A percentile compares a stretch with the other conserved stretches of the same genome.
These are phyloP conservation scores for Phytophthora tubulina DNA, from an alignment of 352 stramenopile species.

Conservation along the genomic window DNA sequence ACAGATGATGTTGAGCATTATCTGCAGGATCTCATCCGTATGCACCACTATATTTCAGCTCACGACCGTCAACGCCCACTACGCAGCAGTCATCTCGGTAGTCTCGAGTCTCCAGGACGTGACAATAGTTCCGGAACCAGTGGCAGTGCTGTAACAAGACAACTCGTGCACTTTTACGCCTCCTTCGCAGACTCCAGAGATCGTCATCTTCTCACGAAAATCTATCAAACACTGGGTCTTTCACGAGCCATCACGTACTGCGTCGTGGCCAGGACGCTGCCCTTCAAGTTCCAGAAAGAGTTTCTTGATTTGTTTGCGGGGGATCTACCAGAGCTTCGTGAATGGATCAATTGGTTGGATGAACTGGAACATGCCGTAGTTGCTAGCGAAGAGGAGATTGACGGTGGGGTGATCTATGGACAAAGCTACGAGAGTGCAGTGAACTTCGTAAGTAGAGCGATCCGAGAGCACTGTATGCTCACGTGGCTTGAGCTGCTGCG, in stretches of 20 bases:
- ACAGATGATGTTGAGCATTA: conserved; percentile 70
- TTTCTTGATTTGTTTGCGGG: conserved; percentile 64
- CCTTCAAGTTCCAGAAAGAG: conserved; percentile 63
- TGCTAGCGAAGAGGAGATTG: conserved; percentile 1
- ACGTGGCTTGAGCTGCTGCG: conserved; percentile 58
- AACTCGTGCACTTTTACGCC: conserved; percentile 56
- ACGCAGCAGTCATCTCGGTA: conserved; percentile 31
- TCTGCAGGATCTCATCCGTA: conserved; percentile 64
- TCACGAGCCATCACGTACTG: conserved; percentile 50
- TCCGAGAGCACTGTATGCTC: conserved; percentile 55
- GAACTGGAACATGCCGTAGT: conserved; percentile 13
- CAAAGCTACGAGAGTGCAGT: conserved; percentile 36
- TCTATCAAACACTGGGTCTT: conserved; percentile 61
- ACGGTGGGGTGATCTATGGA: conserved; percentile 1
- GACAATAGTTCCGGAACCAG: not conserved
- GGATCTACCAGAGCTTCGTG: conserved; percentile 49
- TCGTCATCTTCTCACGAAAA: conserved; percentile 57
- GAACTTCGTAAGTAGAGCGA: conserved; percentile 53
- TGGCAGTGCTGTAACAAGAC: conserved; percentile 17
- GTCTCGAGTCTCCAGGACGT: conserved; percentile 11
- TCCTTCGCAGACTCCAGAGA: conserved; percentile 54
- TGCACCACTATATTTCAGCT: conserved; percentile 60
- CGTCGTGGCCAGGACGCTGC: conserved; percentile 44
- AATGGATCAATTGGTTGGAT: conserved; percentile 68
- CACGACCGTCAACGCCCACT: conserved; percentile 41